phyloP scores from a whole-genome alignment of 352 stramenopile genomes.

The Peronosclerospora sorghi region DNA sequence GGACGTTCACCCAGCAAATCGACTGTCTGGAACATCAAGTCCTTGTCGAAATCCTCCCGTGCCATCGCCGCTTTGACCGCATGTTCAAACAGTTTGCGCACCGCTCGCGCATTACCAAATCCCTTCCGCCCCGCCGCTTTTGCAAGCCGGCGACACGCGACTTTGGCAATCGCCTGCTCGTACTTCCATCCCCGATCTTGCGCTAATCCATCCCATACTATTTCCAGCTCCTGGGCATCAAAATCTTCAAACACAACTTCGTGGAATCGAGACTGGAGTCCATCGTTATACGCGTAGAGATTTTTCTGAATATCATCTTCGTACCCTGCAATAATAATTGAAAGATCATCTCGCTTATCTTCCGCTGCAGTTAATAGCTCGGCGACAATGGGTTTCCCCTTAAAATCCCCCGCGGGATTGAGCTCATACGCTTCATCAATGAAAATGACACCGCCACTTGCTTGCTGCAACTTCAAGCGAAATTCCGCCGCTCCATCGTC shows the following conservation, averaged over 20 bases:
- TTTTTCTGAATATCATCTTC: conserved; percentile 89
- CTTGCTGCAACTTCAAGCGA: conserved; percentile 54
- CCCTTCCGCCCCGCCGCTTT: conserved; percentile 60
- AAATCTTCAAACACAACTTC: conserved; percentile 88
- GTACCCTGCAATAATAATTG: conserved; percentile 88
- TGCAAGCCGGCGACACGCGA: conserved; percentile 53
- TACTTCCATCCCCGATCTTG: conserved; percentile 39
- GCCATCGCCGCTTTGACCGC: conserved; percentile 49
- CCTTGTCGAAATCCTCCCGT: conserved; percentile 49
- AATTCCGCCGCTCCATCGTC: conserved; percentile 59
- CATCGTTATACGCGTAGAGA: conserved; percentile 86
- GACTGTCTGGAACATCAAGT: conserved; percentile 38
- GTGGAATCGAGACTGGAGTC: conserved; percentile 76
- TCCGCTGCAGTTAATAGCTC: conserved; percentile 83
- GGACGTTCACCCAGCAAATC: conserved; percentile 77
- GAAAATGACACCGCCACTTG: conserved; percentile 82
- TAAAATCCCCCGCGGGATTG: conserved; percentile 65
- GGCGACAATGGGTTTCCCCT: conserved; percentile 80
- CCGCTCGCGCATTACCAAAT: conserved; percentile 80
- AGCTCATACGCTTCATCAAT: conserved; percentile 90
- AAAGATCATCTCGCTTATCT: conserved; percentile 73
- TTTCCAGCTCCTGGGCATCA: conserved; percentile 71
- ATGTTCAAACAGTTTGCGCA: conserved; percentile 68
- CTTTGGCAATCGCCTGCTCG: conserved; percentile 34
- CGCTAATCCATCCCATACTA: conserved; percentile 53